phyloP scores from a whole-genome alignment of 2,329 filamentous ascomycete genomes.

The Ophiostoma sp. region DNA sequence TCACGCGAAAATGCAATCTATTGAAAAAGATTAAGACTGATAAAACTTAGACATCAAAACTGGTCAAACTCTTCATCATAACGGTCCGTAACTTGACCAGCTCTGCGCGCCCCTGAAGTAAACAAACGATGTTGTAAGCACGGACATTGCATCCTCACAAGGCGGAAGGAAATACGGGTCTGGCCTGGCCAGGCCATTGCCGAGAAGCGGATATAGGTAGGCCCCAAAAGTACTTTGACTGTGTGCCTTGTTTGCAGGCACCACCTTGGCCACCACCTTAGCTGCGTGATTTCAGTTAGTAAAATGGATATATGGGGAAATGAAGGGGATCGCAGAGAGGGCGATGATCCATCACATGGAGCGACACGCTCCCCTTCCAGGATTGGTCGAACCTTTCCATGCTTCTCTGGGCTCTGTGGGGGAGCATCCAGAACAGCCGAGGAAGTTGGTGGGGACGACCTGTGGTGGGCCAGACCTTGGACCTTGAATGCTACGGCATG shows the following conservation, averaged over 20 bases:
- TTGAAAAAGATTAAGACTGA: too few relatives aligned
- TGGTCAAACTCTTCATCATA: background rate
- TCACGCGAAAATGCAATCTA: too few relatives aligned
- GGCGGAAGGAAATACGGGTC: background rate
- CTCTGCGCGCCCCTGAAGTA: background rate
- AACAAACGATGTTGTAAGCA: background rate
- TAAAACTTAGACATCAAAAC: too few relatives aligned
- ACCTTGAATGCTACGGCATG: background rate
- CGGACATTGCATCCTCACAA: background rate
- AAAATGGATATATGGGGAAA: conserved; percentile 14
- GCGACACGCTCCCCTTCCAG: background rate
- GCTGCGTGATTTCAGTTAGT: background rate
- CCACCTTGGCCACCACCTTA: background rate
- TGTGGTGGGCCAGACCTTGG: background rate
- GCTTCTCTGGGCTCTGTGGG: background rate
- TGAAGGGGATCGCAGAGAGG: background rate
- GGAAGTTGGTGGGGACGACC: background rate
- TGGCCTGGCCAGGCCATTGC: background rate
- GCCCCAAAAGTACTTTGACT: background rate
- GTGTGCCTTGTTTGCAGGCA: background rate
- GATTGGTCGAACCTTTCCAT: background rate
- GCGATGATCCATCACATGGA: background rate
- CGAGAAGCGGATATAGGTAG: background rate
- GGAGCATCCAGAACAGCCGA: background rate
- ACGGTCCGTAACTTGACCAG: too few relatives aligned